Evolutionary conservation across 2,329 filamentous ascomycete species (phyloP).

Genomic region (Aspergillus fructus): DNA sequence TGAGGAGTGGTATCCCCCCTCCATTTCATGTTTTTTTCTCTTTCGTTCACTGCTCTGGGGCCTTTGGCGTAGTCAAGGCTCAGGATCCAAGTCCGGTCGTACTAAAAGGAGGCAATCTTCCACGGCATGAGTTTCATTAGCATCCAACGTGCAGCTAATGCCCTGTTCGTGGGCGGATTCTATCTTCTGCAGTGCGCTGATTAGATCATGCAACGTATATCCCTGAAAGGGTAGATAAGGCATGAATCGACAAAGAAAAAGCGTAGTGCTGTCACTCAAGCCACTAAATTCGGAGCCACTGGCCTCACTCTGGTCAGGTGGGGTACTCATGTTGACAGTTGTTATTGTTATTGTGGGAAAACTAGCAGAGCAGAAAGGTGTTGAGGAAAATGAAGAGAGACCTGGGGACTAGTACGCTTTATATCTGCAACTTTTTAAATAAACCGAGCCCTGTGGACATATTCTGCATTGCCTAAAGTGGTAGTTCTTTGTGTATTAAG

Average conservation of each 20-base stretch:
- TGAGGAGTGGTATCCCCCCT: too few relatives aligned
- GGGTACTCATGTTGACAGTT: neutral
- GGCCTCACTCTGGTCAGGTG: neutral
- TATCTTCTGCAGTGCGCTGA: neutral
- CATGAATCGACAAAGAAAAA: neutral
- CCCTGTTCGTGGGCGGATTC: neutral
- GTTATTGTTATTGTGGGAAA: neutral
- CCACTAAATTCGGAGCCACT: neutral
- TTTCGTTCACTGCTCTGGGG: neutral
- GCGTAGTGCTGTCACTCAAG: neutral
- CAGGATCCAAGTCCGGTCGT: neutral
- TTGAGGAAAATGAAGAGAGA: neutral
- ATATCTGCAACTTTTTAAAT: neutral
- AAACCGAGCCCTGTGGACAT: too few relatives aligned
- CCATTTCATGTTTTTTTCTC: too few relatives aligned
- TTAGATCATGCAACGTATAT: neutral
- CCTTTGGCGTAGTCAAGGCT: neutral
- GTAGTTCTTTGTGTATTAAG: neutral
- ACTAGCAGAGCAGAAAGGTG: neutral
- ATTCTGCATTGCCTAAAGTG: neutral
- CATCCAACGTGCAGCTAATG: neutral
- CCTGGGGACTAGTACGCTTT: neutral
- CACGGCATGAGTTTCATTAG: neutral
- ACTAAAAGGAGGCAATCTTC: neutral
- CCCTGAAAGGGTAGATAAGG: neutral